A percentile compares a stretch with the other conserved stretches of the same genome.
phyloP scores from a whole-genome alignment of 495 filamentous ascomycete species.

The Lasiosphaeriaceae sp. region DNA sequence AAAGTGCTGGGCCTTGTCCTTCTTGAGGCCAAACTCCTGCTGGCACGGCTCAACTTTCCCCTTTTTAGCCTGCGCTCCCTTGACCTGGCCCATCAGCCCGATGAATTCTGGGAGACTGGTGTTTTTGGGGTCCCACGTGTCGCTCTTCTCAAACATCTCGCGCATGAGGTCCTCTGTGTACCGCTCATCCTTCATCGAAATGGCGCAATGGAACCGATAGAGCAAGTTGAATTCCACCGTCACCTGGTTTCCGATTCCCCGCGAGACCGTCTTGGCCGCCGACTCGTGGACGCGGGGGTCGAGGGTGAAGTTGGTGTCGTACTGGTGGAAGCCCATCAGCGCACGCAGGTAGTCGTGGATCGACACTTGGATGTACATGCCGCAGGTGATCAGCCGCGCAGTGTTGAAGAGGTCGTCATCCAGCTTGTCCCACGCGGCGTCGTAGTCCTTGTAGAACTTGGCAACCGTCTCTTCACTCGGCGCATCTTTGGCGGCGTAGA shows the following conservation, averaged over 20 bases:
- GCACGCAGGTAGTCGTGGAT: slow-evolving; percentile 77
- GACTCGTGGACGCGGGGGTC: slow-evolving; percentile 60
- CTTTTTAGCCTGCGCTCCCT: slow-evolving; percentile 39
- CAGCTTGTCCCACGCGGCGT: slow-evolving; percentile 43
- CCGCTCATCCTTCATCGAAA: slow-evolving; percentile 59
- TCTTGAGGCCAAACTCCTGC: slow-evolving; percentile 57
- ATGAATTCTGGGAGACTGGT: slow-evolving; percentile 57
- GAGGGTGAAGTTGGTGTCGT: slow-evolving; percentile 74
- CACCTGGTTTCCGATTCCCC: slow-evolving; percentile 72
- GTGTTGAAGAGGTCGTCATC: slow-evolving; percentile 83
- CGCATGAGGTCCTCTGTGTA: slow-evolving; percentile 55
- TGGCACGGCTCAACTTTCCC: slow-evolving; percentile 45
- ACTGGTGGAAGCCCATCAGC: slow-evolving; percentile 73
- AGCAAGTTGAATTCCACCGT: slow-evolving; percentile 70
- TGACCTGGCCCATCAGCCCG: slow-evolving; percentile 47
- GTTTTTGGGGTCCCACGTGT: slow-evolving; percentile 46
- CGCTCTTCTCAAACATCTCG: slow-evolving; percentile 42
- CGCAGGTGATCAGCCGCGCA: slow-evolving; percentile 69
- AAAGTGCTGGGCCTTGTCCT: slow-evolving; percentile 43
- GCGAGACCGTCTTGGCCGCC: slow-evolving; percentile 50
- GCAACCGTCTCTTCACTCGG: background rate
- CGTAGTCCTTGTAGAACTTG: slow-evolving; percentile 1
- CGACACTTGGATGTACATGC: slow-evolving; percentile 75
- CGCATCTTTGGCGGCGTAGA: no score
- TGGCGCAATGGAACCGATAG: slow-evolving; percentile 70